Evolutionary conservation across 371 early-diverging fungal species (phyloP).

Genomic region (Circinella umbellata): DNA sequence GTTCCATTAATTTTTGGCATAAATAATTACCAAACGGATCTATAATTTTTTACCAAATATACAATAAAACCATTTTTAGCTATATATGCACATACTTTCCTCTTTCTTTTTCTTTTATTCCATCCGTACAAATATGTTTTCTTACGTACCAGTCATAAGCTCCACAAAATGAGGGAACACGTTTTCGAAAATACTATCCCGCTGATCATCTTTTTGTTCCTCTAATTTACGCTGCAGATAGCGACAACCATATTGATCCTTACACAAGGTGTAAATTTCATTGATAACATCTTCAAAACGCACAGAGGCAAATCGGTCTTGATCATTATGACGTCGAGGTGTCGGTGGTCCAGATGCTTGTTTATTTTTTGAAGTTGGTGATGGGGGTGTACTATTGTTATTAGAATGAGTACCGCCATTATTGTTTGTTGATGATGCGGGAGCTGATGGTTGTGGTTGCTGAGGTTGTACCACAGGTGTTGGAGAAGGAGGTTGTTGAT

Average conservation of each 20-base stretch:
- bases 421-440: background rate
- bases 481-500: constrained; percentile 22
- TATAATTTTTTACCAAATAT: constrained; percentile 9
- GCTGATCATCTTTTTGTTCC: constrained; percentile 67
- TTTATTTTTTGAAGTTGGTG: constrained; percentile 9
- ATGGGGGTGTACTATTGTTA: constrained; percentile 8
- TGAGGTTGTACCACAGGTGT: constrained; percentile 9
- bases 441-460: too few species aligned
- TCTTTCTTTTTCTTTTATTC: too few species aligned
- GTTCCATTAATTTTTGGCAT: constrained; percentile 87
- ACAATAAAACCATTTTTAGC: too few species aligned
- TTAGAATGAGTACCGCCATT: constrained; percentile 7
- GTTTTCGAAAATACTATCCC: constrained; percentile 74
- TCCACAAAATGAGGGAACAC: constrained; percentile 78
- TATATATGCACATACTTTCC: too few species aligned
- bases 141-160: constrained; percentile 74
- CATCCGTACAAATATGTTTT: too few species aligned
- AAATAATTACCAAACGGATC: constrained; percentile 95
- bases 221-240: constrained; percentile 88
- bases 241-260: constrained; percentile 92
- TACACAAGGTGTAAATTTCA: constrained; percentile 79
- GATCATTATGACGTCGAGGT: constrained; percentile 29
- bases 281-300: constrained; percentile 72
- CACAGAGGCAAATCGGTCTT: constrained; percentile 67
- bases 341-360: constrained; percentile 11